Base-by-base conservation (phyloP, 352 stramenopile genomes). In the Plasmopara muralis region DNA sequence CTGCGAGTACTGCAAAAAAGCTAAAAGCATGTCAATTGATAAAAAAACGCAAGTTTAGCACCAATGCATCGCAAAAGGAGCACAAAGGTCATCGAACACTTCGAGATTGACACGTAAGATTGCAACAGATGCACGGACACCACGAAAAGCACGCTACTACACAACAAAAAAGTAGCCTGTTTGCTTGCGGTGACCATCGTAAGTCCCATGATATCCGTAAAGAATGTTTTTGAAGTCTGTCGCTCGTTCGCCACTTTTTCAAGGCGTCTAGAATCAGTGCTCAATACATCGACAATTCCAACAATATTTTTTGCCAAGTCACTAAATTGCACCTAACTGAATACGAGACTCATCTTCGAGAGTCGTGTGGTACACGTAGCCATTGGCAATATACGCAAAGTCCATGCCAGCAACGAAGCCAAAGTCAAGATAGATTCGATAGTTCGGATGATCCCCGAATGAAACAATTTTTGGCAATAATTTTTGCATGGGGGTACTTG, bases 321-420 rank as follows among this genome's bases (percentile, higher is more conserved):
- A 72, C 50, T 90, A 77, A 28, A 90, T 52, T 0, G 77, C 62
- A 5, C 80, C 80, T 13, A 57, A 70, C 43, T 88, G 77, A 51
- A 90, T 90, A 6, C 73, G 74, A 4, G 77, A 84, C 6, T 83
- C 63, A 53, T 87, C 80, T 39, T 90, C 80, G 9, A 90, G 38
- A 15, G 43, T 57, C 7, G 80, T 90, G 65, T 90, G 80, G 54
- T 90, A 90, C 13, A 90, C 80, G 53, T 90, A 90, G 5, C 80
- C 80, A 33, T 90, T 90, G 9, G 76, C 80, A 31, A 90, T 83
- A 51, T 86, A 90, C 2, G 80, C 80, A 58, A 90, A 88, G 49
- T 90, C 80, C 77, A 90, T 90, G 15, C 80, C 80, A 10, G 80
- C 72, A n/a, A 90, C 70, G 29, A 66, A 70, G 7, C 79, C 79